phyloP scores from a whole-genome alignment of 805 yeast genomes.

The Candida ipomoeae region DNA sequence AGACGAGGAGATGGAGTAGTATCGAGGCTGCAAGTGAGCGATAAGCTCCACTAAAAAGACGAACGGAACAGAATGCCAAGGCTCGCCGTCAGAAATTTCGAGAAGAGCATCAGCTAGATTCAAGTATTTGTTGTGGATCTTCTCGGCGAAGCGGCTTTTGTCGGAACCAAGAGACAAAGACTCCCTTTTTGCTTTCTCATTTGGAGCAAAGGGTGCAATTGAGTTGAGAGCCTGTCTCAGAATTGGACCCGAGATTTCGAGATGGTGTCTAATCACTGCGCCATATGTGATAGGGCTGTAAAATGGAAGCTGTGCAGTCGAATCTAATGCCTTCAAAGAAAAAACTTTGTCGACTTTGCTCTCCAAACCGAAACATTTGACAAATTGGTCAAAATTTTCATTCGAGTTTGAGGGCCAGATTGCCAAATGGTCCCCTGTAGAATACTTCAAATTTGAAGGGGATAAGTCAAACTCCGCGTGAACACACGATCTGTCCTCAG shows the following conservation, averaged over 20 bases:
- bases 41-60: constrained; percentile 77
- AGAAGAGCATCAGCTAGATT: constrained; percentile 75
- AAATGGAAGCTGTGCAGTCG: constrained; percentile 60
- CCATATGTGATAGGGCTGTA: constrained; percentile 87
- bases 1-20: constrained; percentile 93
- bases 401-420: constrained; percentile 89
- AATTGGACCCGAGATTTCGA: constrained; percentile 89
- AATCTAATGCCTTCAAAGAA: constrained; percentile 63
- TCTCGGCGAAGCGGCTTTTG: constrained; percentile 62
- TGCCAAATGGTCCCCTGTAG: constrained; percentile 96
- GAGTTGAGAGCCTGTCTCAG: constrained; percentile 81
- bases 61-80: constrained; percentile 82
- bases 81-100: constrained; percentile 52
- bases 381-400: constrained; percentile 65
- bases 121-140: constrained; percentile 56
- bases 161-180: constrained; percentile 57
- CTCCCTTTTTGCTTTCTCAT: constrained; percentile 47
- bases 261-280: constrained; percentile 76
- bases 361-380: constrained; percentile 57
- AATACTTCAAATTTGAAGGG: constrained; percentile 68
- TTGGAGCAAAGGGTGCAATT: constrained; percentile 80
- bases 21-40: constrained; percentile 85
- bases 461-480: constrained; percentile 87
- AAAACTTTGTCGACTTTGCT: constrained; percentile 54
- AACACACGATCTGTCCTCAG: constrained; percentile 68